Percentiles rank a stretch among this genome's conserved stretches.
phyloP scores from a whole-genome alignment of 176 grass and related monocot species.

The Raddia guianensis region DNA sequence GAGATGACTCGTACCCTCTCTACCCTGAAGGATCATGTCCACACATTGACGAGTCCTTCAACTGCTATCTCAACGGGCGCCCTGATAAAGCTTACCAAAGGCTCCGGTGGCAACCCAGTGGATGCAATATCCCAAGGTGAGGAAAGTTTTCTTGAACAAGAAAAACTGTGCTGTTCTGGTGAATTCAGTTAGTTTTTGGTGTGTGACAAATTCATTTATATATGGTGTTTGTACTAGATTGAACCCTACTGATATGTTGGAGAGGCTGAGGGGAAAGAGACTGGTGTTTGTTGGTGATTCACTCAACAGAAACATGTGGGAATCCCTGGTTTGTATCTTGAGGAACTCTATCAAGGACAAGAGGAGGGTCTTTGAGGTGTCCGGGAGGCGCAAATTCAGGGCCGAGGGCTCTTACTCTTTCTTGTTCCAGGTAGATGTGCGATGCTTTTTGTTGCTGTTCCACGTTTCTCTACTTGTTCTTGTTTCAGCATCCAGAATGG shows the following conservation, averaged over 20 bases:
- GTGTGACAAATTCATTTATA: conserved; percentile 15
- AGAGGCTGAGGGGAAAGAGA: conserved; percentile 76
- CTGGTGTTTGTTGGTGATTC: conserved; percentile 94
- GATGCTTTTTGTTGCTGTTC: neutral
- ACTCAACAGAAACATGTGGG: conserved; percentile 99
- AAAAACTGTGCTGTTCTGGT: neutral
- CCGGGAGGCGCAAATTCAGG: conserved; percentile 69
- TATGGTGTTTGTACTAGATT: conserved; percentile 58
- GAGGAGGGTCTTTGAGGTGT: conserved; percentile 75
- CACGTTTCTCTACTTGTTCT: neutral
- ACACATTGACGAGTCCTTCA: conserved; percentile 87
- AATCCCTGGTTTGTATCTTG: conserved; percentile 81
- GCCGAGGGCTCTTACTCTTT: conserved; percentile 77
- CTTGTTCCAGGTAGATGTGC: conserved; percentile 54
- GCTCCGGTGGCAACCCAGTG: conserved; percentile 82
- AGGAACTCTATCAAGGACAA: conserved; percentile 68
- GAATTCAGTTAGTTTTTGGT: conserved; percentile 28
- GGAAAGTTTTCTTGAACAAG: conserved; percentile 16
- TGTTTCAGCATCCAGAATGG: conserved; percentile 25
- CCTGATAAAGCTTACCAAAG: conserved; percentile 77
- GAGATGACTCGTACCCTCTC: conserved; percentile 81
- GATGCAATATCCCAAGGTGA: conserved; percentile 91
- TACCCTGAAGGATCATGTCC: conserved; percentile 82
- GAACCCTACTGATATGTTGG: conserved; percentile 72
- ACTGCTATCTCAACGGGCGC: conserved; percentile 83